These are phyloP conservation scores for Gautieria morchelliformis DNA, from an alignment of 768 basidiomycete species.

Conservation along the genomic window DNA sequence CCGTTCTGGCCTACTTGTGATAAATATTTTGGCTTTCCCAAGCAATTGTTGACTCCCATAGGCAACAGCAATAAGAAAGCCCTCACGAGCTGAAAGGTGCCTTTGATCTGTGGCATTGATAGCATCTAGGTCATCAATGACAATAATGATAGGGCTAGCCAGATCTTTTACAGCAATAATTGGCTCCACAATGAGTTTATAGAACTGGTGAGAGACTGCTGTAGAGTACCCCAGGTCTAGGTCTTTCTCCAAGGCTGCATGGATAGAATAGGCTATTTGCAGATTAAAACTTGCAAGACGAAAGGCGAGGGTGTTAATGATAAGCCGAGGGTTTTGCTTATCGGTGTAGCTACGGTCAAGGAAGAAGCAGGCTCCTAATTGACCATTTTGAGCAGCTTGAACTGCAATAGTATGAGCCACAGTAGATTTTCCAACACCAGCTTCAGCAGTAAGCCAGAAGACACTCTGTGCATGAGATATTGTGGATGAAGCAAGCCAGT, in stretches of 20 bases:
- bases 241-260: background rate
- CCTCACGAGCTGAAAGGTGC: background rate
- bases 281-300: slow-evolving; percentile 18
- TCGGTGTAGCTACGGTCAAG: slow-evolving; percentile 18
- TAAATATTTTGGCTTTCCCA: slow-evolving; percentile 12
- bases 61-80: slow-evolving; percentile 10
- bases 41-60: slow-evolving; percentile 10
- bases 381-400: slow-evolving; percentile 10
- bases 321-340: slow-evolving; percentile 14
- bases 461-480: slow-evolving; percentile 10
- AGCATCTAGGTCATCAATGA: slow-evolving; percentile 18
- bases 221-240: background rate
- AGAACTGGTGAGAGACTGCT: background rate
- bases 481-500: slow-evolving; percentile 15
- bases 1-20: slow-evolving; percentile 14
- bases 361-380: slow-evolving; percentile 26
- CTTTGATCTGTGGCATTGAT: slow-evolving; percentile 11
- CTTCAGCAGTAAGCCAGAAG: slow-evolving; percentile 23
- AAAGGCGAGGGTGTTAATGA: slow-evolving; percentile 25
- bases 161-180: background rate
- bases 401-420: slow-evolving; percentile 27
- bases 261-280: background rate
- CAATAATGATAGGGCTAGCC: slow-evolving; percentile 11
- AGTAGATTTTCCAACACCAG: slow-evolving; percentile 30
- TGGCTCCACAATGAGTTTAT: background rate